Base-by-base conservation (phyloP, 2,329 filamentous ascomycete species). In the Aspergillus ruber region DNA sequence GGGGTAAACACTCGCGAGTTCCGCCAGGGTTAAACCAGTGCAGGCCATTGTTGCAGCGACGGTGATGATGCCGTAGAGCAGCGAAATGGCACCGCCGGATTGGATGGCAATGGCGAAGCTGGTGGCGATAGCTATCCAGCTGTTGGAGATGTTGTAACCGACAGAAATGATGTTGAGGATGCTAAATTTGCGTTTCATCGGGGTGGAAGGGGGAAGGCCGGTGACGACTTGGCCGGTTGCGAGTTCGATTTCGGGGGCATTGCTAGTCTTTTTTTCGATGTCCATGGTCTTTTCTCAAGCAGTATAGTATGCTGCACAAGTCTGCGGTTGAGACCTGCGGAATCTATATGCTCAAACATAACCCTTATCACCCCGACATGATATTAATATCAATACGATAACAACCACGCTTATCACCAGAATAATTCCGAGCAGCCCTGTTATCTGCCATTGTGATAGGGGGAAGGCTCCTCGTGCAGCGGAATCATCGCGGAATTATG, bases 1-100 rank as follows among this genome's bases (percentile, higher is more conserved):
- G 25, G 61, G 61, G 39, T 60, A 60, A 25, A 62, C 57, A 44
- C 55, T 58, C 8, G 61, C 56, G 42, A 64, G 49, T 46, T 64
- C 61, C 9, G 61, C 57, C 44, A 64, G 46, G 1, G 60, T 59
- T 17, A 56, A n/a, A 0, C 53, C 54, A 1, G 54, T 56, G 32
- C 49, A 53, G 36, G 52, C 46, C 56, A 58, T 58, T 40, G 52
- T 54, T 23, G 50, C 27, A 12, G 55, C 51, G 20, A 58, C 56
- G 21, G 48, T 38, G n/a, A 58, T 47, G 23, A 58, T 57, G 10
- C 56, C 56, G 36, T 58, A 58, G 6, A 58, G 49, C 10, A 58
- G 44, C 2, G 56, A 56, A n/a, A 56, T 36, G 1, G 56, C 48
- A 1, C 56, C 56, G 9, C 56, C 56, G 5, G 53, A 57, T 44